These are phyloP conservation scores for sweet orange (Citrus sinensis) DNA, from an alignment of 345 rosid genomes.

Conservation along the genomic window DVS_A1.0 CM039169.1:6292501-6293000, in stretches of 20 bases:
- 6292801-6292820: not conserved
- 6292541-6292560: not conserved
- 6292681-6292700: not conserved
- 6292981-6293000: not conserved
- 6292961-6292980: not conserved
- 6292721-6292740: not conserved
- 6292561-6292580: not conserved
- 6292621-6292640: not conserved
- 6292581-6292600: not conserved
- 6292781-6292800: not conserved
- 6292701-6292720: not conserved
- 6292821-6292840: not conserved
- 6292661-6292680: not conserved
- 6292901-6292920: not conserved
- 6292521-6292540: not conserved
- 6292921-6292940: not conserved
- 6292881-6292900: not conserved
- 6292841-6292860: not conserved
- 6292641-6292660: not conserved
- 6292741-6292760: not conserved
- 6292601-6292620: not conserved
- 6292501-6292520: not conserved
- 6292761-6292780: not conserved
- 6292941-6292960: not conserved
- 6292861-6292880: not conserved